A percentile compares a stretch with the other conserved stretches of the same genome.
These are phyloP conservation scores for Saposhnikovia divaricata DNA, from an alignment of 129 eudicot genomes.

Conservation along the genomic window DNA sequence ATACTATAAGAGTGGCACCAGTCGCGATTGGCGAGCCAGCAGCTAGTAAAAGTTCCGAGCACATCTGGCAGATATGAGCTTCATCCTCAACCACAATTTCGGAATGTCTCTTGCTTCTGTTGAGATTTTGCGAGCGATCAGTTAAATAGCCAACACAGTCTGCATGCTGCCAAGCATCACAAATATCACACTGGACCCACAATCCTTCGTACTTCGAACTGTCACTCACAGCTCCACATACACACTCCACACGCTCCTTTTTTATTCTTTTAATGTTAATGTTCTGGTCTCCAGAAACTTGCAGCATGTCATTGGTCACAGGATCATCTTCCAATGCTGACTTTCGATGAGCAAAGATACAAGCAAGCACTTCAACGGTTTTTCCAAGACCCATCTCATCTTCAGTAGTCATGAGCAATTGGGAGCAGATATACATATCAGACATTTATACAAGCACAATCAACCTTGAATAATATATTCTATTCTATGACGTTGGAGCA, in stretches of 20 bases:
- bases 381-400: slow-evolving; percentile 99
- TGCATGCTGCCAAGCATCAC: slow-evolving; percentile 99
- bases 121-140: slow-evolving; percentile 28
- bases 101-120: slow-evolving; percentile 29
- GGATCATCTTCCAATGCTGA: slow-evolving; percentile 31
- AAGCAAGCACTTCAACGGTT: slow-evolving; percentile 91
- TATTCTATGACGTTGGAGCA: background rate
- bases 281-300: slow-evolving; percentile 24
- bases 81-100: slow-evolving; percentile 42
- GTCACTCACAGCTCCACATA: slow-evolving; percentile 89
- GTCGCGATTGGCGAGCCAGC: slow-evolving; percentile 63
- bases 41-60: slow-evolving; percentile 66
- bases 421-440: background rate
- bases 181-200: slow-evolving; percentile 96
- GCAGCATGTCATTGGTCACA: slow-evolving; percentile 22
- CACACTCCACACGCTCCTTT: slow-evolving; percentile 83
- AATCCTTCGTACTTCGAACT: slow-evolving; percentile 57
- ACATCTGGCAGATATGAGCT: slow-evolving; percentile 52
- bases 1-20: slow-evolving; percentile 93
- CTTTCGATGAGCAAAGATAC: slow-evolving; percentile 71
- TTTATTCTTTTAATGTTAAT: slow-evolving; percentile 49
- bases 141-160: slow-evolving; percentile 74
- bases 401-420: slow-evolving; percentile 22
- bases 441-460: background rate
- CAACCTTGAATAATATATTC: background rate